Evolutionary conservation across 2,329 filamentous ascomycete species (phyloP), one percentile per base, ranked within the genome.

Genomic region (Curvularia hawaiiensis): DNA sequence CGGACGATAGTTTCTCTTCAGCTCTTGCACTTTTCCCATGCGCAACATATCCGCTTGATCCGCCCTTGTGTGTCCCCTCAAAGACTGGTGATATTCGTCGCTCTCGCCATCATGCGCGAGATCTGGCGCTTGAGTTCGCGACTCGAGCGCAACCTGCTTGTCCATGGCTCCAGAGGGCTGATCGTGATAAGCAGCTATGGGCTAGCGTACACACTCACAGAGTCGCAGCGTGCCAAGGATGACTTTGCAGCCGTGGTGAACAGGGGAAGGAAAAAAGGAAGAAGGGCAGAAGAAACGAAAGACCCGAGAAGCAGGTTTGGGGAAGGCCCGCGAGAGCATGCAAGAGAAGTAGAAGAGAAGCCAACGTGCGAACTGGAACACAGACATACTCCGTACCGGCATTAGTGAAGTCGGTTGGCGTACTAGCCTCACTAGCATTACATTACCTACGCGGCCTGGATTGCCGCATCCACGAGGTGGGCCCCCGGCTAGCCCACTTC

Each of bases 11-110:
- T 75, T 73, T 56, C 72, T 70, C 56, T 63, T 71, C 58, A 73
- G 41, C 50, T 74, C 69, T 60, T 74, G 70, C 35, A 68, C 61
- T 46, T 75, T 74, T 14, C 71, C 72, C 72, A 75, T 74, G 16
- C 72, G 68, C 39, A 49, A 48, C 72, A 75, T 75, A 47, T 75
- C 69, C 3, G 53, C 63, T 20, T 63, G 61, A 55, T 74, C 72
- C 40, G 66, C 64, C 35, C 62, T 60, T 7, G 71, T 74, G 51
- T 71, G 62, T 7, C 68, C 70, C 41, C 63, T 62, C 33, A 71
- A 49, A 35, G 65, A 67, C 20, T 66, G 62, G 54, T 73, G 69
- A 24, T 72, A 72, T 12, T 65, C 62, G 38, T 72, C 64, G 26
- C 64, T 63, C 28, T 63, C 65, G 49, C 67, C 62, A 18, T 65